These are phyloP conservation scores for Xanthoceras sorbifolium DNA, from an alignment of 345 rosid species.

Conservation along the genomic window DNA sequence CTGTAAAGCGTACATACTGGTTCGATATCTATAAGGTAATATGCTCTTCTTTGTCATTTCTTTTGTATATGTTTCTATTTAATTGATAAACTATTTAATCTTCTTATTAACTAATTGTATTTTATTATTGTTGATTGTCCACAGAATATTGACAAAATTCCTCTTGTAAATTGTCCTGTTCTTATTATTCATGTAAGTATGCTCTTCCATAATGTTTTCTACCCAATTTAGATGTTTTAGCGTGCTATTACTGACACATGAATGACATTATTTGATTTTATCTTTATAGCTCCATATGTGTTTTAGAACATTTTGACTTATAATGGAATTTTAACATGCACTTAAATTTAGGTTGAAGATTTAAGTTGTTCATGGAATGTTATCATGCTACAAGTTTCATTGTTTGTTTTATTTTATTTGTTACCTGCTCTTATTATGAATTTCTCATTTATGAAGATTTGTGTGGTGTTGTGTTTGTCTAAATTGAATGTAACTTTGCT, in stretches of 20 bases:
- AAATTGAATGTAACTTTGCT: not conserved
- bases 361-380: not conserved
- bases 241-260: not conserved
- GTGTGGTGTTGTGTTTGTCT: not conserved
- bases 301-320: not conserved
- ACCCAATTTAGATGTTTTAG: not conserved
- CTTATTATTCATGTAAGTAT: slow-evolving; percentile 91
- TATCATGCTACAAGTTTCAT: not conserved
- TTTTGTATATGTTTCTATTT: slow-evolving; percentile 10
- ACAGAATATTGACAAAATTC: slow-evolving; percentile 97
- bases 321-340: not conserved
- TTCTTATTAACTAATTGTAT: slow-evolving; percentile 2
- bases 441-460: not conserved
- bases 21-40: slow-evolving; percentile 96
- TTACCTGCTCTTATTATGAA: not conserved
- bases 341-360: not conserved
- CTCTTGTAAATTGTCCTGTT: slow-evolving; percentile 90
- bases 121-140: slow-evolving; percentile 21
- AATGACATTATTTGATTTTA: not conserved
- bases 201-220: slow-evolving; percentile 11
- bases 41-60: not conserved
- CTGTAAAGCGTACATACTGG: slow-evolving; percentile 96
- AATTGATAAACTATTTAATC: slow-evolving; percentile 7
- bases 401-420: not conserved
- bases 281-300: slow-evolving; percentile 7